Base-by-base conservation (phyloP, 257 asterid species). In the Solanum clarkiae region DNA sequence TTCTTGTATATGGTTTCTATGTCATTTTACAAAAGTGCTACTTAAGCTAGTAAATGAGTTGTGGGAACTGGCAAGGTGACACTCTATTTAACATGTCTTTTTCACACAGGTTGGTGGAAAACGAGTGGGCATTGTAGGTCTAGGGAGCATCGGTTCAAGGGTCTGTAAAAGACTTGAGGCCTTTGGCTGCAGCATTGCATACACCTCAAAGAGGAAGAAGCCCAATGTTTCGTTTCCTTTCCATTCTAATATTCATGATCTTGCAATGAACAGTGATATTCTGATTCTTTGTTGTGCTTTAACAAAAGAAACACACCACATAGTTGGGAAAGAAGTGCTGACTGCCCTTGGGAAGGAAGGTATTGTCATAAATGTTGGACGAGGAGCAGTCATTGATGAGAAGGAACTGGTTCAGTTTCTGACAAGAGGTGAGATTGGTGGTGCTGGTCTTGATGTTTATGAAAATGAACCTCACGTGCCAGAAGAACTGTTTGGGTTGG, bases 361-460 rank as follows among this genome's bases (percentile, higher is more conserved):
- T 4, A 51, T 94, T 10, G n/a, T 94, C 36, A 80, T 95, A 49
- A 94, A 94, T 63, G 86, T 95, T 6, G 98, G 96, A 7, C 93
- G 96, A 0, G 98, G 98, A 9, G 84, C 86, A 3, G 88, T 91
- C 1, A 49, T 95, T 3, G 97, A 93, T 69, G 98, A 95, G 88
- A 84, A 88, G 69, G 97, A 88, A 74, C n/a, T 95, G 92, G 96
- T 93, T 0, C 59, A 71, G 84, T 87, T 85, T 62, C 80, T 95
- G 88, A 85, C 85, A 85, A 81, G 88, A 14, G 94, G 94, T 32
- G 96, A 92, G 74, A 82, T 94, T 22, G 92, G 93, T 4, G 98
- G 98, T 42, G 98, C 94, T 20, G 97, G 97, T 22, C 90, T 94
- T 29, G 98, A 95, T 83, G 98, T 93, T 59, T 95, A 89, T 54